Conservation (phyloP, 176 grass and related monocot species). For the Otatea glauca region DNA sequence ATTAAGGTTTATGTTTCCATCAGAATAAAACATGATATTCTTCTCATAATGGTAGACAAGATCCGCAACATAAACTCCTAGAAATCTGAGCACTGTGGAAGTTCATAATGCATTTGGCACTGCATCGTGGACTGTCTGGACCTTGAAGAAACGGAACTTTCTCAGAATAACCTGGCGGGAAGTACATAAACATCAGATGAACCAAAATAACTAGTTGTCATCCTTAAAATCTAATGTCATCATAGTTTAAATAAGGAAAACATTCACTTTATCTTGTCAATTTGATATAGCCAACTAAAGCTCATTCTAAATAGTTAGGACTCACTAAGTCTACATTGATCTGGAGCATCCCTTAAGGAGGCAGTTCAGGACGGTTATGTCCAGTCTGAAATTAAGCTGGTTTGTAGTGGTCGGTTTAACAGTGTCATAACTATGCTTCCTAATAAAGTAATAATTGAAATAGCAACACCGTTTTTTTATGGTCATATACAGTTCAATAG, state of each 20-base stretch:
- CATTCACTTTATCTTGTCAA: background rate
- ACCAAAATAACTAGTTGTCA: background rate
- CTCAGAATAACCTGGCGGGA: background rate
- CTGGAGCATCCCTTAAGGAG: background rate
- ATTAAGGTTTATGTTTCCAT: background rate
- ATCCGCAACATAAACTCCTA: background rate
- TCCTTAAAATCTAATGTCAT: background rate
- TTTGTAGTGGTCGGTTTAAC: background rate
- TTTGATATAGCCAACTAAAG: background rate
- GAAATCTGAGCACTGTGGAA: background rate
- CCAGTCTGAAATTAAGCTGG: background rate
- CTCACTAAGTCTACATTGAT: background rate
- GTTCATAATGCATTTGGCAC: background rate
- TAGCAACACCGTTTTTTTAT: background rate
- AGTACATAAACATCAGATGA: background rate
- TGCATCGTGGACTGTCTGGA: background rate
- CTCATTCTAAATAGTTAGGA: background rate
- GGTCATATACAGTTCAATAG: background rate
- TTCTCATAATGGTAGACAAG: background rate
- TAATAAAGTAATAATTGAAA: background rate
- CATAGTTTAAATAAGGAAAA: background rate
- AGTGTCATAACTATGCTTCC: background rate
- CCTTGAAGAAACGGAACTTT: background rate
- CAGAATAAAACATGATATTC: background rate
- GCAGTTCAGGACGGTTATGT: background rate